phyloP scores from a whole-genome alignment of 768 basidiomycete species.

The Naganishia vaughanmartiniae region DNA sequence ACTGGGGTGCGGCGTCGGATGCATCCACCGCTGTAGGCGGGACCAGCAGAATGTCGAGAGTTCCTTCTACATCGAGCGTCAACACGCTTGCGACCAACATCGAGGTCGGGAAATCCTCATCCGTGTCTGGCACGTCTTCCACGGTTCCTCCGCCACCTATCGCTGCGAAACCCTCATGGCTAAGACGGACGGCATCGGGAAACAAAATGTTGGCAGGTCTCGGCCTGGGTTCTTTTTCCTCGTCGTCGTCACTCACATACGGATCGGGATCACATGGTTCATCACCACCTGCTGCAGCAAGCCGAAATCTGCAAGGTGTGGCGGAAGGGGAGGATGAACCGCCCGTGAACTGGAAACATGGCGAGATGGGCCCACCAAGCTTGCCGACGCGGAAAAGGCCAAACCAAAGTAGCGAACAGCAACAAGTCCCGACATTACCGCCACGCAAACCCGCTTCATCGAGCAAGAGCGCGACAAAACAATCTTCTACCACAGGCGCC shows the following conservation, averaged over 20 bases:
- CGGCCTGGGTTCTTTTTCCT: neutral
- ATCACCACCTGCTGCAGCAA: neutral
- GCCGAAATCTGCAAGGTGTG: slow-evolving; percentile 2
- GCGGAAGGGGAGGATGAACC: slow-evolving; percentile 12
- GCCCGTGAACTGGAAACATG: neutral
- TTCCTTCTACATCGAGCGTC: slow-evolving; percentile 11
- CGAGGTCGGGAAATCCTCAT: neutral
- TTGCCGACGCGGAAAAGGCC: slow-evolving; percentile 3
- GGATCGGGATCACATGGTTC: neutral
- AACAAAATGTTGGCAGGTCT: slow-evolving; percentile 28
- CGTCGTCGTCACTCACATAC: neutral
- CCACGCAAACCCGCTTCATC: slow-evolving; percentile 11
- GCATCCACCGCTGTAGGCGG: neutral
- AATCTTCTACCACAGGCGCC: neutral
- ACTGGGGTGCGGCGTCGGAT: neutral
- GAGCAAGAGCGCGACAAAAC: neutral
- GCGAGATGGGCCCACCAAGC: slow-evolving; percentile 17
- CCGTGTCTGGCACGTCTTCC: neutral
- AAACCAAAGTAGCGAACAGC: neutral
- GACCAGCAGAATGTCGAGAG: neutral
- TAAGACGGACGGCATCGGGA: slow-evolving; percentile 30
- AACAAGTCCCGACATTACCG: slow-evolving; percentile 2
- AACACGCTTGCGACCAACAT: slow-evolving; percentile 1
- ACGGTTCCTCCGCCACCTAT: slow-evolving; percentile 24
- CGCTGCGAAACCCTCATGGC: slow-evolving; percentile 31